These are phyloP conservation scores for Xylariaceae sp. DNA, from an alignment of 2,329 filamentous ascomycete genomes.

Conservation along the genomic window DNA sequence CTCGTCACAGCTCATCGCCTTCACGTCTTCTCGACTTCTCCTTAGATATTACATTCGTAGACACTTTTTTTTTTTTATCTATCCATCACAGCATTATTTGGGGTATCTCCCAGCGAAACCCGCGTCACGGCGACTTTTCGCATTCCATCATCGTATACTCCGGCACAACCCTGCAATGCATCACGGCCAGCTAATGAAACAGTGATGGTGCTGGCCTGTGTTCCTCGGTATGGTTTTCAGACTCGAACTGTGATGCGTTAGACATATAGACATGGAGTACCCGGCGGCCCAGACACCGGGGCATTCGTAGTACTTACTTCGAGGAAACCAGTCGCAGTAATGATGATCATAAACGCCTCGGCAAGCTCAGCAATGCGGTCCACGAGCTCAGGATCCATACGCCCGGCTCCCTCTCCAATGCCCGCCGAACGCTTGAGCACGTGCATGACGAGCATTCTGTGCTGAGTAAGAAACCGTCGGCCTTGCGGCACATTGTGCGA, in stretches of 20 bases:
- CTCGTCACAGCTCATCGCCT: no score
- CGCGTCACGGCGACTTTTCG: no score
- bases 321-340: constrained; percentile 77
- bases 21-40: no score
- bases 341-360: constrained; percentile 78
- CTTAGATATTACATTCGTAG: no score
- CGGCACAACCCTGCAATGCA: background rate
- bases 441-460: constrained; percentile 78
- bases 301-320: constrained; percentile 53
- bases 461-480: constrained; percentile 74
- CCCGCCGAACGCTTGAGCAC: constrained; percentile 87
- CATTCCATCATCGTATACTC: no score
- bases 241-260: constrained; percentile 21
- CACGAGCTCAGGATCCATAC: constrained; percentile 40
- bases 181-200: background rate
- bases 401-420: constrained; percentile 50
- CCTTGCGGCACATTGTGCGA: constrained; percentile 79
- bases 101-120: no score
- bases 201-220: constrained; percentile 13
- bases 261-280: no score
- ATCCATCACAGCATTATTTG: no score
- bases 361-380: constrained; percentile 71
- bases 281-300: no score
- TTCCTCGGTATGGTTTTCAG: constrained; percentile 18
- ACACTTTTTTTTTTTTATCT: no score